phyloP scores from a whole-genome alignment of 371 early-diverging fungal species.

The Lichtheimia corymbifera region DNA sequence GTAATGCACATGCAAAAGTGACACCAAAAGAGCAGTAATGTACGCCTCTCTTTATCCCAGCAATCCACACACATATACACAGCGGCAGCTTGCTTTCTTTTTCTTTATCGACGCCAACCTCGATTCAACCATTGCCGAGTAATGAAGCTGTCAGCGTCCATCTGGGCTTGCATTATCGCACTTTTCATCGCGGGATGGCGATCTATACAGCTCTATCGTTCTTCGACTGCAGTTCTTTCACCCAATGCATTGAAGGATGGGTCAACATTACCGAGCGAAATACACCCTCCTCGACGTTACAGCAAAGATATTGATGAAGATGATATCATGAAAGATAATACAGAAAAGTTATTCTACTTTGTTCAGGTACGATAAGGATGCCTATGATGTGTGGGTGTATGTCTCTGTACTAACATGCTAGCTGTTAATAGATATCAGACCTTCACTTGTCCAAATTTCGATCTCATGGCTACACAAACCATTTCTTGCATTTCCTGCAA shows the following conservation, averaged over 20 bases:
- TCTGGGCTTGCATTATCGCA: no score
- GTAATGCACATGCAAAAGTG: no score
- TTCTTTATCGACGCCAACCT: no score
- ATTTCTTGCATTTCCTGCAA: slow-evolving; percentile 75
- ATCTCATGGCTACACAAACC: slow-evolving; percentile 64
- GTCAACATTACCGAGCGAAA: background rate
- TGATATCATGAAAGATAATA: slow-evolving; percentile 5
- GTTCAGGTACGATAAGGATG: slow-evolving; percentile 9
- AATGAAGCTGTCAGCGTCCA: no score
- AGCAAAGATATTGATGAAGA: background rate
- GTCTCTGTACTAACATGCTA: background rate
- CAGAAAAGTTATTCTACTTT: slow-evolving; percentile 14
- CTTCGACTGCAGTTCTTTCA: slow-evolving; percentile 5
- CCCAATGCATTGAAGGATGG: background rate
- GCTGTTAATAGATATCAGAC: slow-evolving; percentile 70
- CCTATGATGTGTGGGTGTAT: background rate
- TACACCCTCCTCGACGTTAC: slow-evolving; percentile 5
- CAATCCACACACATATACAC: no score
- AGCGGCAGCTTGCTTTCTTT: no score
- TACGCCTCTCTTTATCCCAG: no score
- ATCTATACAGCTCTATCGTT: slow-evolving; percentile 10
- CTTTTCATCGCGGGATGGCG: no score
- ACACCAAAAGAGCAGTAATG: no score
- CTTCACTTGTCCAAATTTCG: slow-evolving; percentile 78
- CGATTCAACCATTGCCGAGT: no score